A percentile compares a stretch with the other conserved stretches of the same genome.
phyloP scores from a whole-genome alignment of 2,329 filamentous ascomycete genomes.

The Waltergamsia citrina region DNA sequence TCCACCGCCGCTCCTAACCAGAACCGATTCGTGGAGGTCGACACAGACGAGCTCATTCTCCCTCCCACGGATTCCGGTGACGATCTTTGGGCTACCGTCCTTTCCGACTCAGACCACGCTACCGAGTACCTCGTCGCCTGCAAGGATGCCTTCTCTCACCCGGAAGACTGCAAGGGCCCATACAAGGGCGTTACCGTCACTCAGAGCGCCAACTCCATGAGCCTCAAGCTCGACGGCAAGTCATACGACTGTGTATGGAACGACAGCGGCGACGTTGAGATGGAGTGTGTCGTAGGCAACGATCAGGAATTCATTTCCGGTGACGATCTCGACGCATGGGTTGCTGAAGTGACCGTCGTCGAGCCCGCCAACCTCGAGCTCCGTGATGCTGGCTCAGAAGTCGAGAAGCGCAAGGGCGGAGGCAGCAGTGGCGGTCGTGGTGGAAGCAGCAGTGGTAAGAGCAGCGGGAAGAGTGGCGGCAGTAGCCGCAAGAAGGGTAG shows the following conservation, averaged over 20 bases:
- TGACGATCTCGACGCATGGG: not conserved
- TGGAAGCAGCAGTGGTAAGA: not conserved
- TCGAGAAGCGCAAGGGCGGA: not conserved
- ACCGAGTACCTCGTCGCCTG: slow-evolving; percentile 15
- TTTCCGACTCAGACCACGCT: slow-evolving; percentile 9
- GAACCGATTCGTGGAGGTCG: slow-evolving; percentile 6
- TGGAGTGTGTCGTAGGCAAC: too few relatives aligned
- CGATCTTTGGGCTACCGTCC: slow-evolving; percentile 14
- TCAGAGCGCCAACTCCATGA: slow-evolving; percentile 7
- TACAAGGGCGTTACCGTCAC: slow-evolving; percentile 12
- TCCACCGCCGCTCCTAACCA: slow-evolving; percentile 1
- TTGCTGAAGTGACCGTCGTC: not conserved
- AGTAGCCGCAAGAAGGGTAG: not conserved
- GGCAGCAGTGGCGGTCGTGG: not conserved
- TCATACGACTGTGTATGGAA: slow-evolving; percentile 11
- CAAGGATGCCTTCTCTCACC: slow-evolving; percentile 8
- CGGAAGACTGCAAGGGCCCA: slow-evolving; percentile 11
- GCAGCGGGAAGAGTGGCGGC: not conserved
- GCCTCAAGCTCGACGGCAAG: slow-evolving; percentile 7
- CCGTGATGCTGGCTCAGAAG: too few relatives aligned
- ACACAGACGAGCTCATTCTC: slow-evolving; percentile 9
- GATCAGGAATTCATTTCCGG: slow-evolving; percentile 2
- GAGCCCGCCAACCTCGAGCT: not conserved
- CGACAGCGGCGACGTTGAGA: slow-evolving; percentile 6
- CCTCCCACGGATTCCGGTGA: slow-evolving; percentile 10